Conservation (phyloP, 192 early-diverging fungal species). For the Diversispora epigaea region DNA sequence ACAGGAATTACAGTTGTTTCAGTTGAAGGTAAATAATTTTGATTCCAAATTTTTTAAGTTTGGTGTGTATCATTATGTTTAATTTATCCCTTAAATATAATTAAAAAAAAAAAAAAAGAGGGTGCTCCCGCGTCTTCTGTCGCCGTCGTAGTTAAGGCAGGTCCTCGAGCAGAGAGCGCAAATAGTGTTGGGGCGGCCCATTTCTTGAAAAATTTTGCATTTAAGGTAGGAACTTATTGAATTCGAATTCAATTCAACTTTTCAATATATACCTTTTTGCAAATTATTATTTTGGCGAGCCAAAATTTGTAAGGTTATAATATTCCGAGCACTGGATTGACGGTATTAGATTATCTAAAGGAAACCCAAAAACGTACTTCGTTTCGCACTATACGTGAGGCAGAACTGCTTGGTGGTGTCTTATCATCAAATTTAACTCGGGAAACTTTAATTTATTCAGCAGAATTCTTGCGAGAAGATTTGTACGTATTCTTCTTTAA, state of each 20-base stretch:
- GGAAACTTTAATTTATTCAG: constrained; percentile 82
- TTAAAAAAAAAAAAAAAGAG: constrained; percentile 43
- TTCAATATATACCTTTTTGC: not conserved
- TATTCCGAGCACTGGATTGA: not conserved
- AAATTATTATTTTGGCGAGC: not conserved
- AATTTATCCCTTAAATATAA: not conserved
- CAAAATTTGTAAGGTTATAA: not conserved
- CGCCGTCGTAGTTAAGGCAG: constrained; percentile 85
- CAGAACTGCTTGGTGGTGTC: constrained; percentile 86
- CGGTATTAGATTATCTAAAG: constrained; percentile 40
- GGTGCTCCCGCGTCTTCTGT: constrained; percentile 71
- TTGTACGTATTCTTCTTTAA: constrained; percentile 55
- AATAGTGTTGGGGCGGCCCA: constrained; percentile 82
- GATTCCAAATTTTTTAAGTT: not conserved
- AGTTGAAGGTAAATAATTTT: constrained; percentile 11
- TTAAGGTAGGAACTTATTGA: constrained; percentile 62
- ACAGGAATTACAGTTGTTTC: constrained; percentile 16
- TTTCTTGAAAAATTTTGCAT: constrained; percentile 85
- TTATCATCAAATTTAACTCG: constrained; percentile 78
- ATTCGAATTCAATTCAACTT: not conserved
- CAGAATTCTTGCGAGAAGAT: constrained; percentile 88
- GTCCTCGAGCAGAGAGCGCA: constrained; percentile 78
- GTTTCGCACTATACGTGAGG: constrained; percentile 84
- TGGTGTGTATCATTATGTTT: not conserved
- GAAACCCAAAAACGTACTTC: constrained; percentile 79